Percentiles rank a stretch among this genome's conserved stretches.
These are phyloP conservation scores for Inosperma sp. DNA, from an alignment of 768 basidiomycete genomes.

Conservation along the genomic window DNA sequence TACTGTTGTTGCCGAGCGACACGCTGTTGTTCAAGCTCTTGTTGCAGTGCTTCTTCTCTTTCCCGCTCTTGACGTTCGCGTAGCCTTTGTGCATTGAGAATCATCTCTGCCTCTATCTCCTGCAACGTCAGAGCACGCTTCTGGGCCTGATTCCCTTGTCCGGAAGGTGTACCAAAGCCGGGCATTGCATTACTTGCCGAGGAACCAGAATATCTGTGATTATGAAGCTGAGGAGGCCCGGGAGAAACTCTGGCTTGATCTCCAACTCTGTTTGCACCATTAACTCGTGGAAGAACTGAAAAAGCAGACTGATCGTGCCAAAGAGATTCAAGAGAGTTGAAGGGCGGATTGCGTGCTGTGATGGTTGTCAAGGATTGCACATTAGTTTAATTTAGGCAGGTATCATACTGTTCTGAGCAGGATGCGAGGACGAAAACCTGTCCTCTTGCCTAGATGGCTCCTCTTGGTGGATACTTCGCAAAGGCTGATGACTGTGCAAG, in stretches of 20 bases:
- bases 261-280: constrained; percentile 42
- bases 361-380: constrained; percentile 14
- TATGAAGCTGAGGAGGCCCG: constrained; percentile 25
- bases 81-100: constrained; percentile 44
- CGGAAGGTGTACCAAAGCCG: constrained; percentile 30
- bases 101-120: constrained; percentile 84
- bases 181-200: constrained; percentile 19
- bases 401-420: constrained; percentile 18
- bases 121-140: constrained; percentile 57
- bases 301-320: constrained; percentile 82
- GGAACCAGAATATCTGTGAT: constrained; percentile 39
- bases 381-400: constrained; percentile 14
- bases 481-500: constrained; percentile 19
- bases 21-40: constrained; percentile 28
- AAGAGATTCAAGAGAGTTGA: constrained; percentile 61
- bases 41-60: constrained; percentile 34
- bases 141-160: constrained; percentile 26
- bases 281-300: constrained; percentile 56
- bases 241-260: constrained; percentile 32
- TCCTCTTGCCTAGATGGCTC: constrained; percentile 19
- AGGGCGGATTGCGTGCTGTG: constrained; percentile 35
- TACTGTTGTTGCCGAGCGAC: constrained; percentile 40
- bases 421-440: constrained; percentile 7
- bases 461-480: constrained; percentile 18
- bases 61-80: constrained; percentile 25